Conservation (phyloP, 2,329 filamentous ascomycete genomes). For the Colletotrichum sp. region DNA sequence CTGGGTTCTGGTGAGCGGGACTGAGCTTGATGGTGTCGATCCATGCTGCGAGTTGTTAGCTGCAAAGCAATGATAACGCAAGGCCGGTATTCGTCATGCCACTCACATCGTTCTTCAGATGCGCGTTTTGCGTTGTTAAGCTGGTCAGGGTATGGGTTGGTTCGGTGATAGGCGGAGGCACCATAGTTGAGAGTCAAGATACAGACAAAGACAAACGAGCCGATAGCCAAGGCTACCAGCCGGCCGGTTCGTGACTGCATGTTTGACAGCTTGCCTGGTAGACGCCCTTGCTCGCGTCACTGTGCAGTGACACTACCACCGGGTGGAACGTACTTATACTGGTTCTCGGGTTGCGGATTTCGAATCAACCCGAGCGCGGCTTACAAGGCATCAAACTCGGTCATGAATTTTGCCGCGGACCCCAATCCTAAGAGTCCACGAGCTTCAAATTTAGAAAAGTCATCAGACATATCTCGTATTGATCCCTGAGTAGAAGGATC, state of each 20-base stretch:
- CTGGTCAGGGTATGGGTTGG: background rate
- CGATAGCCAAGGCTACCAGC: background rate
- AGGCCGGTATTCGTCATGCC: background rate
- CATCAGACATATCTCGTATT: background rate
- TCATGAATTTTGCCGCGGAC: background rate
- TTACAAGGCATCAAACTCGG: background rate
- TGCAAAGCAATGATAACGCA: background rate
- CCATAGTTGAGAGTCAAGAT: background rate
- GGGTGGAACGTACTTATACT: background rate
- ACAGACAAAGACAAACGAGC: background rate
- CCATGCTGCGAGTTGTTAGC: background rate
- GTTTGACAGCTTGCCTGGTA: background rate
- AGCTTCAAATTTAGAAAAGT: background rate
- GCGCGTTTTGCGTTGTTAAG: background rate
- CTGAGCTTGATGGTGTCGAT: background rate
- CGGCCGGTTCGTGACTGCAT: background rate
- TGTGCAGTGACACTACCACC: background rate
- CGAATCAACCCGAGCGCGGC: rapidly evolving
- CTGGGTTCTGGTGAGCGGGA: background rate
- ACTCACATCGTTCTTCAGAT: background rate
- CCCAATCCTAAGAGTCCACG: background rate
- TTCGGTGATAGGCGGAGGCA: background rate
- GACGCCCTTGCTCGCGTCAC: background rate
- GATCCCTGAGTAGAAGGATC: background rate
- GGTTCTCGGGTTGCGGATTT: background rate